Base-by-base conservation (phyloP, 2,329 filamentous ascomycete genomes). In the Acephala macrosclerotiorum region DNA sequence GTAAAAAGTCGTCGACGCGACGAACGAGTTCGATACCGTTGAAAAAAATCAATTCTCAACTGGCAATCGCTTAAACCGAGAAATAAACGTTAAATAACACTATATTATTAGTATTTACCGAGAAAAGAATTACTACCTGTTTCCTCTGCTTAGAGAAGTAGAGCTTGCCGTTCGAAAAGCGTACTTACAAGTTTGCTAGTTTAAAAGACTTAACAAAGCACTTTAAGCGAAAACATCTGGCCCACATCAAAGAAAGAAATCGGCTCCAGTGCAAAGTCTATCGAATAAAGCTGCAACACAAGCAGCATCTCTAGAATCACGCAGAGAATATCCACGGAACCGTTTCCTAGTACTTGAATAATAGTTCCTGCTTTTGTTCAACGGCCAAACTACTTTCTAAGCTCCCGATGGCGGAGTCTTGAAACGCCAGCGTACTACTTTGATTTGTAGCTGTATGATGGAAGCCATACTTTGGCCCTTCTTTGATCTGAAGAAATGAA, bases 151-250 rank as follows among this genome's bases (percentile, higher is more conserved):
- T 33, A 33, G 9, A 9, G 29, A 9, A 33, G 29, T 9, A 9
- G 29, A 33, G 29, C 29, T 33, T 33, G 9, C 29, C 29, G 40
- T 65, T 59, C 45, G 60, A 73, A 67, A 71, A 70, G 66, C 59
- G 55, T 53, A 63, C 49, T 35, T 62, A 69, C 29, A 60, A 58
- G 42, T 72, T 73, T 68, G 45, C 70, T 5, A 72, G 57, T 51
- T 64, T 36, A 20, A 55, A 67, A 68, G 67, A 72, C 61, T 64
- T 71, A 18, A 70, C 47, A 35, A 71, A 71, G 66, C 61, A 70
- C 65, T 70, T 71, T 22, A 70, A 70, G 67, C 63, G 64, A 59
- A 71, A 70, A 63, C 58, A 70, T 68, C 40, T 70, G 29, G 47
- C 64, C 53, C 18, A 70, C 22, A 69, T 69, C 20, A 70, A 66